phyloP scores from a whole-genome alignment of 2,329 filamentous ascomycete genomes.

The Claviceps humidiphila region DNA sequence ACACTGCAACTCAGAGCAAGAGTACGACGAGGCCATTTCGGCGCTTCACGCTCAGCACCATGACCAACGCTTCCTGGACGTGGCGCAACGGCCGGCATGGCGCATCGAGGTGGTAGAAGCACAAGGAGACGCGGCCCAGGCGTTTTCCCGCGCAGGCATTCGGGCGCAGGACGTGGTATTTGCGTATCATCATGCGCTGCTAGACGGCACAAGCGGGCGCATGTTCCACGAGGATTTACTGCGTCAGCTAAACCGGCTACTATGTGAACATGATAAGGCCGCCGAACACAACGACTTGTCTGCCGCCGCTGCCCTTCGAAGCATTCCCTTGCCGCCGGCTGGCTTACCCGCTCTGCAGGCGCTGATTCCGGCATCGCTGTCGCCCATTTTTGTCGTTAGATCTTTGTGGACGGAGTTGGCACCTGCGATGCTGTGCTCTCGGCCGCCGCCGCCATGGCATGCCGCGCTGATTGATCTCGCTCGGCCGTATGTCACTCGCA shows the following conservation, averaged over 20 bases:
- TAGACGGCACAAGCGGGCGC: constrained; percentile 35
- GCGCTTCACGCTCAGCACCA: constrained; percentile 25
- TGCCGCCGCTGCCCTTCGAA: too few relatives aligned
- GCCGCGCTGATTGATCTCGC: constrained; percentile 22
- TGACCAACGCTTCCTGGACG: constrained; percentile 26
- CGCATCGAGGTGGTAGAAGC: constrained; percentile 25
- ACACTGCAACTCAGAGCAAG: constrained; percentile 9
- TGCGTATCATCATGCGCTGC: constrained; percentile 37
- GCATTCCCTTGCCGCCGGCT: not conserved
- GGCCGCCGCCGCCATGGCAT: constrained; percentile 22
- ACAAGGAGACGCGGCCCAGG: too few relatives aligned
- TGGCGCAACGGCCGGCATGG: constrained; percentile 32
- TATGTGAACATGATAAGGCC: too few relatives aligned
- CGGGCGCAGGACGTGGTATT: constrained; percentile 31
- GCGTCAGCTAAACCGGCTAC: constrained; percentile 22
- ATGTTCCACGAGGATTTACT: constrained; percentile 37
- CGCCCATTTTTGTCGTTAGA: constrained; percentile 25
- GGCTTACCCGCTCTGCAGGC: constrained; percentile 25
- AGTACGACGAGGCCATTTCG: constrained; percentile 20
- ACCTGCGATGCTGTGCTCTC: constrained; percentile 24
- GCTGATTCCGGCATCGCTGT: constrained; percentile 19
- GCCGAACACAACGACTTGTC: too few relatives aligned
- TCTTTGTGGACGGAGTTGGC: constrained; percentile 27
- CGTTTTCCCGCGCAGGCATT: constrained; percentile 4
- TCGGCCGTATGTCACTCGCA: constrained; percentile 21